A percentile compares a stretch with the other conserved stretches of the same genome.
phyloP scores from a whole-genome alignment of 2,329 filamentous ascomycete genomes.

The Penicillium sp. region DNA sequence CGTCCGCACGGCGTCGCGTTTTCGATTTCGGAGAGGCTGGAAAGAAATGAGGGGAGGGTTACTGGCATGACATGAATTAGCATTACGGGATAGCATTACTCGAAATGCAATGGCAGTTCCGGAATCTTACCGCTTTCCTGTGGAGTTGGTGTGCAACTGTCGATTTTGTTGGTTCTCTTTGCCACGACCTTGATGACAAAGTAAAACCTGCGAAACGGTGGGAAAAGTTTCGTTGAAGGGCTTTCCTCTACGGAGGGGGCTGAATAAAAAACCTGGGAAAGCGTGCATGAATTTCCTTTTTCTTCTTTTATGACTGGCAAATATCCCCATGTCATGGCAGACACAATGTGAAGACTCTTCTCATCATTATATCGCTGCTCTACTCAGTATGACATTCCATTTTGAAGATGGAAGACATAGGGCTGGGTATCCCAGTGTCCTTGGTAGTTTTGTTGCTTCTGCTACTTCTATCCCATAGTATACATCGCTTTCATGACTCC shows the following conservation, averaged over 20 bases:
- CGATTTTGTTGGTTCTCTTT: constrained; percentile 34
- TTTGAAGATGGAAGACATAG: background rate
- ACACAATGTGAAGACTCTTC: constrained; percentile 41
- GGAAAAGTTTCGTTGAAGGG: constrained; percentile 32
- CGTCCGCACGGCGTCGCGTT: constrained; percentile 37
- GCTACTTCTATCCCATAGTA: constrained; percentile 4
- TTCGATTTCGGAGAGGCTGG: constrained; percentile 41
- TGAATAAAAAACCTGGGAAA: constrained; percentile 34
- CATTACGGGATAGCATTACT: constrained; percentile 36
- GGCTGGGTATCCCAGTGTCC: background rate
- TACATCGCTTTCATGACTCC: constrained; percentile 46
- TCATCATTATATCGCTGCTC: constrained; percentile 17
- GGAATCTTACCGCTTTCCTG: constrained; percentile 37
- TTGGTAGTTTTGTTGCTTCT: background rate
- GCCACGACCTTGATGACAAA: constrained; percentile 23
- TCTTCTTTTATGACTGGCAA: constrained; percentile 40
- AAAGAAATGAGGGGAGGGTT: constrained; percentile 32
- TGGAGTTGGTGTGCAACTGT: constrained; percentile 38
- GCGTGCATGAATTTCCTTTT: constrained; percentile 43
- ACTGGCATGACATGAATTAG: constrained; percentile 42
- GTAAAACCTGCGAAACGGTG: constrained; percentile 24
- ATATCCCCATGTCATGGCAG: constrained; percentile 41
- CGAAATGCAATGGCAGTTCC: constrained; percentile 37
- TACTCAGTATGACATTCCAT: constrained; percentile 4
- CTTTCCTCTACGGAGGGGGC: constrained; percentile 24